These are phyloP conservation scores for Xylaria curta DNA, from an alignment of 495 filamentous ascomycete genomes.

Conservation along the genomic window DNA sequence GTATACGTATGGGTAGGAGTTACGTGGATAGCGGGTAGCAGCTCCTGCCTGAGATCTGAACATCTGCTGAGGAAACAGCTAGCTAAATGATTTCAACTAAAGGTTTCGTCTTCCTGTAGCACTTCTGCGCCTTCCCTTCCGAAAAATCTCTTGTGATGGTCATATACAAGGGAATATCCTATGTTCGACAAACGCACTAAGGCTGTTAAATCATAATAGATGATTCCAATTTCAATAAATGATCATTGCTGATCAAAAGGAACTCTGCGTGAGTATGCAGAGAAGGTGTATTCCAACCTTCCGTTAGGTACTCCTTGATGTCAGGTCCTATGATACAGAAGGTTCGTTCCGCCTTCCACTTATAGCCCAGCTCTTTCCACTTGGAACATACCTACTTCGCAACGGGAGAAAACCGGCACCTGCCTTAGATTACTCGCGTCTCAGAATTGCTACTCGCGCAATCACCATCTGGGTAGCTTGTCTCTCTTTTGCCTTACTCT, in stretches of 20 bases:
- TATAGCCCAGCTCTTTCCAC: conserved; percentile 9
- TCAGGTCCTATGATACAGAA: neutral
- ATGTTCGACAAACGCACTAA: neutral
- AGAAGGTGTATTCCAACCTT: neutral
- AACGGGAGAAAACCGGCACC: neutral
- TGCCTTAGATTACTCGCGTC: conserved; percentile 1
- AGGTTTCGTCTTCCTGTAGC: neutral
- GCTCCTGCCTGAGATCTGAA: neutral
- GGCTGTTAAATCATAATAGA: neutral
- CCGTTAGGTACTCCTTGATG: neutral
- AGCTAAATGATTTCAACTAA: neutral
- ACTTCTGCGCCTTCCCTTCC: neutral
- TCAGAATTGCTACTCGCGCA: neutral
- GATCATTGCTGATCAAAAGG: neutral
- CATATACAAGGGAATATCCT: neutral
- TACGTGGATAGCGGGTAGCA: neutral
- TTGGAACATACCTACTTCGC: neutral
- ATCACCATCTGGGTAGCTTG: neutral
- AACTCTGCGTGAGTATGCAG: neutral
- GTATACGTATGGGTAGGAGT: neutral
- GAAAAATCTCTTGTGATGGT: neutral
- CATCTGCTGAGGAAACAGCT: neutral
- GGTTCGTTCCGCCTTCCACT: conserved; percentile 9
- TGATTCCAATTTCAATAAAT: neutral
- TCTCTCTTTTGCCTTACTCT: neutral